Evolutionary conservation across 176 grass and related monocot genomes (phyloP).

Genomic region (Lolium rigidum): DNA sequence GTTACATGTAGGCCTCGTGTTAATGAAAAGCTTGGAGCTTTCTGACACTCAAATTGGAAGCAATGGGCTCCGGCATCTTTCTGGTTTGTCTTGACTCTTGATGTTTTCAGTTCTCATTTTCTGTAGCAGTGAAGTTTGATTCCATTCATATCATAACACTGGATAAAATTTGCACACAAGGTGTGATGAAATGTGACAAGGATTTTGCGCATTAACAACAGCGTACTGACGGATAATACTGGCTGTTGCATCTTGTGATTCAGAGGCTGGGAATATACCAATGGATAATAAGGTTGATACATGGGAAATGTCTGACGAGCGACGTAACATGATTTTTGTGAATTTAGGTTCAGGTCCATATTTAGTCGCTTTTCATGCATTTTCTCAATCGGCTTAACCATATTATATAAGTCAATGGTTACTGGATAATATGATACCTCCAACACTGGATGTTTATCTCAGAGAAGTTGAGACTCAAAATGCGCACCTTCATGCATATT

Average conservation of each 20-base stretch:
- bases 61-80: conserved; percentile 78
- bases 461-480: not conserved
- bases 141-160: not conserved
- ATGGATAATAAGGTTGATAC: not conserved
- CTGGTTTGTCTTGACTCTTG: conserved; percentile 56
- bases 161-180: not conserved
- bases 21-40: conserved; percentile 77
- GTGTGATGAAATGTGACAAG: not conserved
- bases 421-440: not conserved
- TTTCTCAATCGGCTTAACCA: not conserved
- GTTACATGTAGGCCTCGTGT: conserved; percentile 69
- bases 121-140: not conserved
- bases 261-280: not conserved
- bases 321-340: not conserved
- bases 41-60: conserved; percentile 91
- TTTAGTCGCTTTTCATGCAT: not conserved
- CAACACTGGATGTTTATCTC: not conserved
- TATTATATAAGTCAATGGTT: conserved; percentile 3
- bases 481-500: not conserved
- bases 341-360: not conserved
- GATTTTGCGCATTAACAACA: conserved; percentile 6
- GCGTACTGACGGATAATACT: conserved; percentile 6
- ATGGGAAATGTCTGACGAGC: not conserved
- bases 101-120: not conserved
- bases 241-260: not conserved